These are phyloP conservation scores for Thermomucor indicae-seudaticae DNA, from an alignment of 371 early-diverging fungal genomes.

Conservation along the genomic window DNA sequence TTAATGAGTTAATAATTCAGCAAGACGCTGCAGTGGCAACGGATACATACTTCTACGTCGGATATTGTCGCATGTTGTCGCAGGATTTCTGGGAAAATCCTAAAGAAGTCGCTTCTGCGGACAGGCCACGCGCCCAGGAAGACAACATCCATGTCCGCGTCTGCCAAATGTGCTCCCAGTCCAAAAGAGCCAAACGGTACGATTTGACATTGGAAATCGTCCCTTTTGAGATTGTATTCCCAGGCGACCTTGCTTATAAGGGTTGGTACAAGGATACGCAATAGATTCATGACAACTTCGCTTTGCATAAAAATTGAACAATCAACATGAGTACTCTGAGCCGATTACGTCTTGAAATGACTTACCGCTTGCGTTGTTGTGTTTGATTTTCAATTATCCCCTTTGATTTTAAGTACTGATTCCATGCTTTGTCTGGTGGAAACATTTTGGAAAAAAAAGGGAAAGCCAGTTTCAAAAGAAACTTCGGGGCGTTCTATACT, in stretches of 20 bases:
- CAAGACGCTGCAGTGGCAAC: too few species aligned
- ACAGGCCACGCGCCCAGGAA: slow-evolving; percentile 21
- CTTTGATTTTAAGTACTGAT: too few species aligned
- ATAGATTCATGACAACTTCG: slow-evolving; percentile 6
- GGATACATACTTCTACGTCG: slow-evolving; percentile 22
- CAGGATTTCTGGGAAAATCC: slow-evolving; percentile 13
- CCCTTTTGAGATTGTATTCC: slow-evolving; percentile 1
- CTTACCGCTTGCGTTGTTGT: too few species aligned
- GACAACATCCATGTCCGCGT: slow-evolving; percentile 34
- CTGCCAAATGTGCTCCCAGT: slow-evolving; percentile 23
- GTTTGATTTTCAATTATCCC: too few species aligned
- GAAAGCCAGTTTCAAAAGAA: too few species aligned
- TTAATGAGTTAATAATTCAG: too few species aligned
- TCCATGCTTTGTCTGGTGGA: too few species aligned
- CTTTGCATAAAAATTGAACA: too few species aligned
- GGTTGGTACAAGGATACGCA: slow-evolving; percentile 3
- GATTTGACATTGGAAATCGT: slow-evolving; percentile 14
- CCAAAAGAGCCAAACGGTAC: slow-evolving; percentile 39
- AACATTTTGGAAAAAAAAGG: too few species aligned
- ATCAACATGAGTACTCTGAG: too few species aligned
- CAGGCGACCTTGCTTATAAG: slow-evolving; percentile 1
- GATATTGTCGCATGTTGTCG: slow-evolving; percentile 12
- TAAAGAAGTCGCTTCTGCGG: slow-evolving; percentile 18
- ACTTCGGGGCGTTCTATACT: too few species aligned
- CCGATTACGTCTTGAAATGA: too few species aligned